Evolutionary conservation across 2,329 filamentous ascomycete genomes (phyloP).

Genomic region (Alternaria angustiovoidea): DNA sequence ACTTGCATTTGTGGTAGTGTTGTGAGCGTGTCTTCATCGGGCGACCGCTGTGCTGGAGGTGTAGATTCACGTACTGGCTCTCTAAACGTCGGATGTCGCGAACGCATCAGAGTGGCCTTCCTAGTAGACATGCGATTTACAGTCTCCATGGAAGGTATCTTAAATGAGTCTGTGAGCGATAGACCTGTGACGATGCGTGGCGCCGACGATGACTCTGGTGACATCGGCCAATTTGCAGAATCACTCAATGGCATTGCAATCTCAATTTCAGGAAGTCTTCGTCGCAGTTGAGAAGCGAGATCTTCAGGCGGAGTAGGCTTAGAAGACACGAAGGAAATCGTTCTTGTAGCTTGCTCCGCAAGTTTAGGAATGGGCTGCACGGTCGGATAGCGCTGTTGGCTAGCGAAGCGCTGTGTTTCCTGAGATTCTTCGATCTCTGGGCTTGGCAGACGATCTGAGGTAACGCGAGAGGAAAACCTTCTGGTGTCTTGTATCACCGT

Average conservation of each 20-base stretch:
- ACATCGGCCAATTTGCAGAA: background rate
- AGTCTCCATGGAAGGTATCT: background rate
- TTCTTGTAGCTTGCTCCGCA: background rate
- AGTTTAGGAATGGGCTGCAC: too few species aligned
- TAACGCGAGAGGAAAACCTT: background rate
- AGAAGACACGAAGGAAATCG: background rate
- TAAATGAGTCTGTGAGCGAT: background rate
- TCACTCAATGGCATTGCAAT: too few species aligned
- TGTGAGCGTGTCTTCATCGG: background rate
- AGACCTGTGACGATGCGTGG: background rate
- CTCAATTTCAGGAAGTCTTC: background rate
- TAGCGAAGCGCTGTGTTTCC: background rate
- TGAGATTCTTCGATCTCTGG: background rate
- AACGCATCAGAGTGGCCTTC: background rate
- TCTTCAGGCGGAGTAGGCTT: background rate
- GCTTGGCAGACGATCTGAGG: background rate
- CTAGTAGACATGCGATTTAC: background rate
- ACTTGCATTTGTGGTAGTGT: background rate
- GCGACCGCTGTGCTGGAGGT: background rate
- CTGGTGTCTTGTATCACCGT: background rate
- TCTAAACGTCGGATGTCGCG: background rate
- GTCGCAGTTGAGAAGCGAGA: background rate
- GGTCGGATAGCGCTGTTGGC: background rate
- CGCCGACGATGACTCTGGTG: background rate
- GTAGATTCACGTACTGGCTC: background rate